Evolutionary conservation across 2,329 filamentous ascomycete species (phyloP).

Genomic region (Penicillium verrucosum): DNA sequence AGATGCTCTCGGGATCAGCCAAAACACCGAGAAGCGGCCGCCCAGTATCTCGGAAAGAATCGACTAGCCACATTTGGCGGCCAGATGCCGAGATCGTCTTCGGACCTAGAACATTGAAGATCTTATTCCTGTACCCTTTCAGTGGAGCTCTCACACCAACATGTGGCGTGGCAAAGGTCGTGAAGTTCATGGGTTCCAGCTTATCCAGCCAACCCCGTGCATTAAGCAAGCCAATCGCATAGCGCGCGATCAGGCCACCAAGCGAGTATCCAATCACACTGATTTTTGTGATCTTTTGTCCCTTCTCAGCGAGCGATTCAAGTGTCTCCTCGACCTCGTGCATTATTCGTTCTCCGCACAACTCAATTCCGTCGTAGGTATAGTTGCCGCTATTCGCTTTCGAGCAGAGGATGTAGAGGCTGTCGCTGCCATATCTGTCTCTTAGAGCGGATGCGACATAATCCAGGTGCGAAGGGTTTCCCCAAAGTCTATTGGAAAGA

Average conservation of each 20-base stretch:
- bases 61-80: conserved; percentile 80
- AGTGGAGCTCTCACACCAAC: conserved; percentile 70
- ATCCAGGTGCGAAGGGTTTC: conserved; percentile 57
- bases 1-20: conserved; percentile 79
- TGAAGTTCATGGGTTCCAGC: conserved; percentile 87
- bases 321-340: conserved; percentile 62
- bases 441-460: conserved; percentile 53
- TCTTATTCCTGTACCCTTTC: conserved; percentile 61
- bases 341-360: conserved; percentile 64
- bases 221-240: conserved; percentile 79
- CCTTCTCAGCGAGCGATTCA: conserved; percentile 53
- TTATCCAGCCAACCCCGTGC: conserved; percentile 75
- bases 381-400: conserved; percentile 57
- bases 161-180: conserved; percentile 84
- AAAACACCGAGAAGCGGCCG: conserved; percentile 75
- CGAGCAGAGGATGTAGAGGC: conserved; percentile 55
- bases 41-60: conserved; percentile 79
- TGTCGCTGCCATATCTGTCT: conserved; percentile 49
- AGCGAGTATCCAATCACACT: conserved; percentile 88
- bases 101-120: conserved; percentile 82
- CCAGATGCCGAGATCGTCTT: conserved; percentile 79
- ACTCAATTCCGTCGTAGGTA: conserved; percentile 66
- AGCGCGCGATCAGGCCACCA: conserved; percentile 80
- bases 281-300: conserved; percentile 72
- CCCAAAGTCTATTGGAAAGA: conserved; percentile 52